A percentile compares a stretch with the other conserved stretches of the same genome.
phyloP scores from a whole-genome alignment of 1,284 basidiomycete species.

The Cryptococcus sp. region DNA sequence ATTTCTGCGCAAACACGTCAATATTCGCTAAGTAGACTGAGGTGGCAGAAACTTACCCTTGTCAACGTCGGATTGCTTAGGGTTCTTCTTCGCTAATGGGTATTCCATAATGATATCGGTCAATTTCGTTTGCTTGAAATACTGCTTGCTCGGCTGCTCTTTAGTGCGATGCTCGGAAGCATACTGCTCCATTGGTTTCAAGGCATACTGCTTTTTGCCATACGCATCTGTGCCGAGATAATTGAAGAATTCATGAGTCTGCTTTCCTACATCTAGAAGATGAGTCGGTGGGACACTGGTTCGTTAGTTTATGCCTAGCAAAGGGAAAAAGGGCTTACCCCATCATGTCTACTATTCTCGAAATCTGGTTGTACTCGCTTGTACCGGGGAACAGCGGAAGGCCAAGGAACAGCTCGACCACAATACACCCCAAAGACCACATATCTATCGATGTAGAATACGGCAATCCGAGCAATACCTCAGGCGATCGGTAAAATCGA shows the following conservation, averaged over 20 bases:
- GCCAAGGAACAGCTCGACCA: slow-evolving; percentile 94
- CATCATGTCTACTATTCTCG: slow-evolving; percentile 95
- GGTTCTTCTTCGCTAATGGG: slow-evolving; percentile 72
- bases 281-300: slow-evolving; percentile 65
- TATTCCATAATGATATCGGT: slow-evolving; percentile 96
- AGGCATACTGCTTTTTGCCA: slow-evolving; percentile 78
- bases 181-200: slow-evolving; percentile 94
- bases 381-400: slow-evolving; percentile 96
- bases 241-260: slow-evolving; percentile 92
- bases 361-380: slow-evolving; percentile 97
- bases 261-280: slow-evolving; percentile 95
- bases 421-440: slow-evolving; percentile 99
- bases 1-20: slow-evolving; percentile 59
- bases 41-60: slow-evolving; percentile 62
- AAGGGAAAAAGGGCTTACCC: slow-evolving; percentile 58
- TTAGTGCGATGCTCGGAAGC: slow-evolving; percentile 88
- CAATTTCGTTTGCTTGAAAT: slow-evolving; percentile 90
- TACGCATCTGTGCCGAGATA: slow-evolving; percentile 66
- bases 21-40: background rate
- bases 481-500: slow-evolving; percentile 95
- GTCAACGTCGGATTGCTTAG: slow-evolving; percentile 81
- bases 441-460: slow-evolving; percentile 94
- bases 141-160: slow-evolving; percentile 97
- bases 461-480: slow-evolving; percentile 90
- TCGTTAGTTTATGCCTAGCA: background rate